A percentile compares a stretch with the other conserved stretches of the same genome.
Evolutionary conservation across 345 rosid species (phyloP).

Genomic region (Zanthoxylum bungeanum): DNA sequence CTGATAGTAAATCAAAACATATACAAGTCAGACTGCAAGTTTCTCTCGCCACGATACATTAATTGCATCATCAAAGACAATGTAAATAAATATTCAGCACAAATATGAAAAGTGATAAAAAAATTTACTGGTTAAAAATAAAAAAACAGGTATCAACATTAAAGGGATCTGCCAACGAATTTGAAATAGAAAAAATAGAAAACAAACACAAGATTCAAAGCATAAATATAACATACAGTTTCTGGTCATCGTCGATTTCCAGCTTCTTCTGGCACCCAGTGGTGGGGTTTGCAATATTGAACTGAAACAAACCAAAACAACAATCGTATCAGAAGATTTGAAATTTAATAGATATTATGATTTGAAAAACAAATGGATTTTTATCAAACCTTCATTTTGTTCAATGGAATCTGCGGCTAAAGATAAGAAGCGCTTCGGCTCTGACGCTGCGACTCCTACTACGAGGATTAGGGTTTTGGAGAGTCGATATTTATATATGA

Average conservation of each 20-base stretch:
- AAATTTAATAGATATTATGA: not conserved
- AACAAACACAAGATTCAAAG: not conserved
- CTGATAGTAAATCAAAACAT: too few relatives aligned
- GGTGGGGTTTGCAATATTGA: slow-evolving; percentile 47
- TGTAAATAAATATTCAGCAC: too few relatives aligned
- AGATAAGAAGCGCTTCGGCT: slow-evolving; percentile 7
- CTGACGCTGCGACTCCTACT: not conserved
- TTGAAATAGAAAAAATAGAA: too few relatives aligned
- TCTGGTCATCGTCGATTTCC: slow-evolving; percentile 50
- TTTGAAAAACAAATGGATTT: not conserved
- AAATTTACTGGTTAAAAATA: too few relatives aligned
- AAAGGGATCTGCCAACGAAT: too few relatives aligned
- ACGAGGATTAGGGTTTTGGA: slow-evolving; percentile 22
- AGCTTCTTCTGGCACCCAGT: slow-evolving; percentile 60
- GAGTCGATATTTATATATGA: not conserved
- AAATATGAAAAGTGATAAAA: too few relatives aligned
- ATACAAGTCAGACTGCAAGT: too few relatives aligned
- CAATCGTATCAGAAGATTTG: not conserved
- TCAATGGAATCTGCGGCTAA: slow-evolving; percentile 6
- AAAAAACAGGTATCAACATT: too few relatives aligned
- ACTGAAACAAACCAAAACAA: slow-evolving; percentile 23
- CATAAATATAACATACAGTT: slow-evolving; percentile 25
- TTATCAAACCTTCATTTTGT: slow-evolving; percentile 26
- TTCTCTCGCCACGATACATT: too few relatives aligned
- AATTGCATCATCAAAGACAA: too few relatives aligned